These are phyloP conservation scores for Penicillium argentinense DNA, from an alignment of 495 filamentous ascomycete genomes.

Conservation along the genomic window DNA sequence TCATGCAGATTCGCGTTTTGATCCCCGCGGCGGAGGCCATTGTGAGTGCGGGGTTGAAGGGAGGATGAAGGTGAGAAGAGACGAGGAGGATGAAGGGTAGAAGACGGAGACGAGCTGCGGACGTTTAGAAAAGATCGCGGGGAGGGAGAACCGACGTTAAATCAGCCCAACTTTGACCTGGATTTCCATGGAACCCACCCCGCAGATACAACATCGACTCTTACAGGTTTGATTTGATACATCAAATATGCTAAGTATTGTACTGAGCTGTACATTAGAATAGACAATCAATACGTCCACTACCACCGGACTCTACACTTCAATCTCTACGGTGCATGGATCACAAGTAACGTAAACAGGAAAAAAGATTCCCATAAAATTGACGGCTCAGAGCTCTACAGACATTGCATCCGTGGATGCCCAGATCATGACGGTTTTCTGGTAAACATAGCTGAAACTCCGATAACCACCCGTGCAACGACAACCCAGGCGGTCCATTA, in stretches of 20 bases:
- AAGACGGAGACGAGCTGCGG: neutral
- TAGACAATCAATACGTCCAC: too few species aligned
- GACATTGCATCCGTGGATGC: constrained; percentile 43
- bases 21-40: constrained; percentile 19
- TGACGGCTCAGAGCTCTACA: constrained; percentile 47
- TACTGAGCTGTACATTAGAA: too few species aligned
- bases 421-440: constrained; percentile 44
- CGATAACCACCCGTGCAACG: constrained; percentile 44
- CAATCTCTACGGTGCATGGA: too few species aligned
- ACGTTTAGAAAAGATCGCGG: too few species aligned
- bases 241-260: too few species aligned
- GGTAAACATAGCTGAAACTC: constrained; percentile 49
- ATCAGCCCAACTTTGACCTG: too few species aligned
- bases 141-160: too few species aligned
- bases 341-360: constrained; percentile 30
- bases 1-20: constrained; percentile 55
- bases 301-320: too few species aligned
- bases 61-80: neutral
- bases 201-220: too few species aligned
- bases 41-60: constrained; percentile 1
- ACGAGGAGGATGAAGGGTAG: neutral
- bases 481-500: constrained; percentile 28
- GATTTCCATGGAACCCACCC: too few species aligned
- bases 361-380: constrained; percentile 38
- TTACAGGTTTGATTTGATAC: too few species aligned